Base-by-base conservation (phyloP, 768 basidiomycete genomes). In the Tylopilus rubrobrunneus region DNA sequence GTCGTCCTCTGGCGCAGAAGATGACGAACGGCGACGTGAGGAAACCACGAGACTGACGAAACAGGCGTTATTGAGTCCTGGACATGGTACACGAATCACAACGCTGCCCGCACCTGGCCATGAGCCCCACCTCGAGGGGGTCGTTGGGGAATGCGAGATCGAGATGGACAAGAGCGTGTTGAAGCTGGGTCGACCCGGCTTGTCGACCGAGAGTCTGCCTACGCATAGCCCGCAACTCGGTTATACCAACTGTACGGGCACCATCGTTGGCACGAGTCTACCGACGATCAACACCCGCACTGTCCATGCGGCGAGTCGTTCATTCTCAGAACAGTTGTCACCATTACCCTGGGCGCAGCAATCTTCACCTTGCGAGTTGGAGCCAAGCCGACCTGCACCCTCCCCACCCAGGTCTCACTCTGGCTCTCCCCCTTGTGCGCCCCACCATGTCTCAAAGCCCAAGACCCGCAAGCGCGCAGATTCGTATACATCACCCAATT, bases 121-220 rank as follows among this genome's bases (percentile, higher is more conserved):
- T 7, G 51, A 52, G 14, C n/a, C 23, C 0, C 52, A 58, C 29
- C 29, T 49, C 17, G 55, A 49, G 28, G 51, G 53, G 11, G 29
- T 21, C 7, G 5, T 41, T 9, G 56, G 53, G 12, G 53, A 45
- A 4, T 45, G 33, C 21, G 58, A 46, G 21, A 33, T 47, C 37
- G 61, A 87, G 63, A 81, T 85, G 78, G 87, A 91, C 63, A 83
- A 83, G 7, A 87, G 86, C 15, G 92, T 94, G 36, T 72, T 87
- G 60, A 75, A 74, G 17, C 85, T 93, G 69, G 87, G 84, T 23
- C 80, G 92, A 45, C 89, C 92, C 15, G 84, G 79, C 11, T 78
- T 81, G 48, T 88, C 86, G 12, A 92, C 91, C 7, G 89, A 90
- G 73, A 83, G 82, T 55, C 73, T 89, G 10, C 79, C 79, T 11